These are phyloP conservation scores for Coniochaeta pulveracea DNA, from an alignment of 2,329 filamentous ascomycete species.

Conservation along the genomic window DNA sequence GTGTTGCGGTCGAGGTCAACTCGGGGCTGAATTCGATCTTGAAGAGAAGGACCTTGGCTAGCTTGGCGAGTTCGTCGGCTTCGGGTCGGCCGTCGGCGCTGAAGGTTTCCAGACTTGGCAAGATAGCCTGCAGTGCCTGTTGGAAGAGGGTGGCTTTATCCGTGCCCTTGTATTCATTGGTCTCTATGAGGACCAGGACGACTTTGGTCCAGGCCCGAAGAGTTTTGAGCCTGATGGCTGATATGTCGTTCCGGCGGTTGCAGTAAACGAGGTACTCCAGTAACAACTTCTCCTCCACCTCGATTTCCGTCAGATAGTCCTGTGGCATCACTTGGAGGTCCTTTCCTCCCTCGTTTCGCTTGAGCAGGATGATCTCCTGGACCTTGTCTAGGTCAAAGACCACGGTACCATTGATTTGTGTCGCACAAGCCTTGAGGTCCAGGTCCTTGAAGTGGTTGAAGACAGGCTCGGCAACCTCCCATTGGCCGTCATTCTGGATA, in stretches of 20 bases:
- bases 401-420: conserved; percentile 41
- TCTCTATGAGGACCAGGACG: conserved; percentile 70
- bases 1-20: conserved; percentile 9
- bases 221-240: conserved; percentile 49
- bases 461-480: conserved; percentile 37
- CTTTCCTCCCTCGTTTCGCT: conserved; percentile 48
- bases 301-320: conserved; percentile 37
- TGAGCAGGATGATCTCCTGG: conserved; percentile 62
- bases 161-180: conserved; percentile 65
- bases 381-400: conserved; percentile 62
- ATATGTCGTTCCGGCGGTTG: conserved; percentile 52
- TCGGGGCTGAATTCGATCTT: conserved; percentile 49
- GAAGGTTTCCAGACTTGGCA: conserved; percentile 76
- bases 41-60: conserved; percentile 63
- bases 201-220: conserved; percentile 79
- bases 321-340: conserved; percentile 34
- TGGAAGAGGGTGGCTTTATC: conserved; percentile 69
- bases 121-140: conserved; percentile 74
- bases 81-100: conserved; percentile 58
- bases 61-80: conserved; percentile 63
- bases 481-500: conserved; percentile 42
- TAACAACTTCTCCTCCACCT: conserved; percentile 48
- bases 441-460: conserved; percentile 53
- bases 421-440: conserved; percentile 54
- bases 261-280: conserved; percentile 49